Conservation (phyloP, 1,284 basidiomycete species). For the Grifola frondosa region DNA sequence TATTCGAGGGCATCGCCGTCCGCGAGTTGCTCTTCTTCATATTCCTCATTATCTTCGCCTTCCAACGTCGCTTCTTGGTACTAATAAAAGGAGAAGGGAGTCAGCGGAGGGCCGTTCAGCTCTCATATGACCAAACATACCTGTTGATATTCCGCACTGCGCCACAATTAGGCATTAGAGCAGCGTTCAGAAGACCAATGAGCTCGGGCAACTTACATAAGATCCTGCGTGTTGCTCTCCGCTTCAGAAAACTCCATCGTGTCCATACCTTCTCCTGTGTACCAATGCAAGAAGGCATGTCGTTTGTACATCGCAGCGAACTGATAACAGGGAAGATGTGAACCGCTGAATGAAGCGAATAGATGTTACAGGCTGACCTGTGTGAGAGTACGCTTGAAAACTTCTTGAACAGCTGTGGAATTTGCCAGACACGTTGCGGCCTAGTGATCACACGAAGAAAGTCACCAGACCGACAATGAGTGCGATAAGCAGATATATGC, state of each 20-base stretch:
- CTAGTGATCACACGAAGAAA: conserved; percentile 31
- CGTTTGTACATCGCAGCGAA: conserved; percentile 83
- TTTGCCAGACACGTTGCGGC: conserved; percentile 81
- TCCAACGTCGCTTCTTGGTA: conserved; percentile 64
- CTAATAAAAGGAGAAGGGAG: conserved; percentile 31
- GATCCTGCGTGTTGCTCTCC: conserved; percentile 79
- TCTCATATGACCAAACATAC: conserved; percentile 30
- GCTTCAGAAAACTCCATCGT: conserved; percentile 91
- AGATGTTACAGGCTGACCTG: too few species aligned
- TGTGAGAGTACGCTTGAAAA: conserved; percentile 82
- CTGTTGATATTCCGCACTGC: conserved; percentile 73
- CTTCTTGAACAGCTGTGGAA: conserved; percentile 85
- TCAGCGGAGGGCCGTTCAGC: conserved; percentile 2
- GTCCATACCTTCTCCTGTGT: conserved; percentile 91
- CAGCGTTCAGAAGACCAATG: background rate
- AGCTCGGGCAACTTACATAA: conserved; percentile 57
- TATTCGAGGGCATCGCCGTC: too few species aligned
- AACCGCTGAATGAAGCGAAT: too few species aligned
- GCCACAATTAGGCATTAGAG: conserved; percentile 31
- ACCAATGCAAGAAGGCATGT: conserved; percentile 89
- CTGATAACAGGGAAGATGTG: conserved; percentile 43
- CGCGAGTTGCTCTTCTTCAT: conserved; percentile 24
- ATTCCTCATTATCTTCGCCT: conserved; percentile 36
- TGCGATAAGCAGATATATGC: background rate
- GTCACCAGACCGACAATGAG: background rate